These are phyloP conservation scores for Kodamaea laetipori DNA, from an alignment of 805 yeast genomes.

Conservation along the genomic window DNA sequence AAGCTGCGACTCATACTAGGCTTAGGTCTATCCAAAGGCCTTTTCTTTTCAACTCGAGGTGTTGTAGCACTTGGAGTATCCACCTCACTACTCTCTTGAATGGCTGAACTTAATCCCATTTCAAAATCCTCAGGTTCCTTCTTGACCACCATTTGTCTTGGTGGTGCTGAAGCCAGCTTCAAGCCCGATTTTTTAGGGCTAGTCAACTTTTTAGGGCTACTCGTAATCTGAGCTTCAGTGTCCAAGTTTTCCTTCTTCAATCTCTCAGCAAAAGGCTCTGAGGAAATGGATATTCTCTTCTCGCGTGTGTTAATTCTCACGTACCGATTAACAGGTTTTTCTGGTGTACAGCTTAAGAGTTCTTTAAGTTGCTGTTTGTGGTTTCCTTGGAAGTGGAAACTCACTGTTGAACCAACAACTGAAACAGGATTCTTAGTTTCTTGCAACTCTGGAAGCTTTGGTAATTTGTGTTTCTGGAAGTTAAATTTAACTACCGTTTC, in stretches of 20 bases:
- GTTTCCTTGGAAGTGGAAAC: neutral
- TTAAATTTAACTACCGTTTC: conserved; percentile 12
- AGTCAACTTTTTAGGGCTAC: neutral
- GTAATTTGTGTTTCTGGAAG: conserved; percentile 16
- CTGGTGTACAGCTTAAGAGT: neutral
- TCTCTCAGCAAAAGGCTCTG: conserved; percentile 39
- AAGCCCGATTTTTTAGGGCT: neutral
- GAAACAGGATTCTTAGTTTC: neutral
- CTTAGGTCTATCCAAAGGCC: conserved; percentile 7
- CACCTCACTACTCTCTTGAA: neutral
- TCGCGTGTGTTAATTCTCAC: conserved; percentile 41
- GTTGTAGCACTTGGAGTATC: neutral
- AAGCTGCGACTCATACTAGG: conserved; percentile 11
- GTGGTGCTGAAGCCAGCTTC: conserved; percentile 9
- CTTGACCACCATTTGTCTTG: conserved; percentile 1
- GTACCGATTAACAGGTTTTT: conserved; percentile 33
- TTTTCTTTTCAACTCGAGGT: conserved; percentile 4
- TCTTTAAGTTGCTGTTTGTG: neutral
- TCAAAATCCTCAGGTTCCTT: conserved; percentile 8
- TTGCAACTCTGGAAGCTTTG: conserved; percentile 7
- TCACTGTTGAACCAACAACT: neutral
- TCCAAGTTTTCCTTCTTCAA: conserved; percentile 1
- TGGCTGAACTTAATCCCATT: neutral
- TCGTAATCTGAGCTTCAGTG: neutral
- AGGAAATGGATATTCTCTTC: conserved; percentile 42